Evolutionary conservation across 257 asterid species (phyloP), one percentile per base, ranked within the genome.

Genomic region (Solanum medicagineum): DNA sequence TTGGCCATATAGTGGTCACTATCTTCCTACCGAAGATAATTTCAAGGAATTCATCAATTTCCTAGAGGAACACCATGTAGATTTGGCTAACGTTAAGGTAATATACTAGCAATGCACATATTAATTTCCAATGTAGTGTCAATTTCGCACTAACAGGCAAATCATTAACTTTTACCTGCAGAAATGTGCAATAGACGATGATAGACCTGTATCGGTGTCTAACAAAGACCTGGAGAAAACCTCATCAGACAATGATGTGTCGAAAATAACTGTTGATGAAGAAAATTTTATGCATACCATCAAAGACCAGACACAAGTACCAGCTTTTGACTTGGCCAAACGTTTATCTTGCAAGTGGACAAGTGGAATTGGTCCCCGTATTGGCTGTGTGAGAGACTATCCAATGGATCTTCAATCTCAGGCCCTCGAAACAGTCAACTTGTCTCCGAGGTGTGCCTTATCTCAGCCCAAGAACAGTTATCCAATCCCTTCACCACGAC

Each of bases 1-100:
- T 68, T 93, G 97, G 97, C 98, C 95, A 32, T 88, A 94, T 81
- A 94, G 97, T 29, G 97, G 97, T 11, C 98, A 94, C 83, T 94
- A 94, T 87, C 94, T 91, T 51, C 98, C 98, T 1, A 95, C 98
- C 1, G 95, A 93, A 83, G 97, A 93, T 44, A 93, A 93, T 82
- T 93, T 95, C 49, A 87, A 88, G 86, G 95, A 91, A 83, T 93
- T 93, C 89, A 85, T 93, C 57, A 42, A 74, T 56, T 94, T 94
- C 79, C 94, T 94, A 29, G 90, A 91, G 84, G 95, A 92, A 75
- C 87, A 92, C 84, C 86, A 84, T 68, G 93, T 93, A 13, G 97
- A 95, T 73, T 80, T 95, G 88, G 85, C 90, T 22, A 89, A 89
- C 75, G 94, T 93, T 19, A 90, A 91, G 98, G 98, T 93, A 89